A percentile compares a stretch with the other conserved stretches of the same genome.
Conservation (phyloP, 495 filamentous ascomycete species). For the Neurospora africana region DNA sequence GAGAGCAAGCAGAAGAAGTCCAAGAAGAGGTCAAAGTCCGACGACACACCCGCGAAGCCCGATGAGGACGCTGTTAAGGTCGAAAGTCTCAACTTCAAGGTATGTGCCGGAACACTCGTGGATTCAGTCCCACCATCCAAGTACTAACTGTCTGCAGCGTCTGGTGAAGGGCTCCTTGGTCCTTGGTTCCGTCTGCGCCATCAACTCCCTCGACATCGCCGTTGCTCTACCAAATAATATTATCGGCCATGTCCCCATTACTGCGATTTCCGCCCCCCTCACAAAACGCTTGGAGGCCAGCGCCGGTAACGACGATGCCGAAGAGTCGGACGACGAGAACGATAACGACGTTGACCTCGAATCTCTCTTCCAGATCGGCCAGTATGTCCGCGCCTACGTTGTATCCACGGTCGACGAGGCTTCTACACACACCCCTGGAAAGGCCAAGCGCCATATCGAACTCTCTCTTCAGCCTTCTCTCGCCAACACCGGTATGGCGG, state of each 20-base stretch:
- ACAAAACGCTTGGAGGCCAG: constrained; percentile 52
- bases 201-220: constrained; percentile 66
- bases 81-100: constrained; percentile 85
- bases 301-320: constrained; percentile 43
- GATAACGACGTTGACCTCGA: constrained; percentile 57
- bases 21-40: constrained; percentile 43
- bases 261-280: constrained; percentile 63
- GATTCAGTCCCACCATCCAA: not conserved
- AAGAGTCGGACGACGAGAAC: constrained; percentile 34
- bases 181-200: constrained; percentile 73
- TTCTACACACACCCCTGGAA: constrained; percentile 29
- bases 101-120: constrained; percentile 23
- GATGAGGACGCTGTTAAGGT: constrained; percentile 58
- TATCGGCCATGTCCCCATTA: constrained; percentile 78
- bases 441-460: constrained; percentile 71
- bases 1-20: constrained; percentile 39
- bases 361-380: constrained; percentile 66
- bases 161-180: constrained; percentile 74
- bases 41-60: constrained; percentile 28
- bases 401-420: constrained; percentile 58
- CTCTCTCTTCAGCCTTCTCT: constrained; percentile 67
- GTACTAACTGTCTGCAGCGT: constrained; percentile 48
- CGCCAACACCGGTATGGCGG: constrained; percentile 61
- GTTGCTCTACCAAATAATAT: constrained; percentile 87
- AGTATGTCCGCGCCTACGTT: constrained; percentile 82